Evolutionary conservation across 441 rosid species (phyloP).

Genomic region (Mallotus japonicus): DNA sequence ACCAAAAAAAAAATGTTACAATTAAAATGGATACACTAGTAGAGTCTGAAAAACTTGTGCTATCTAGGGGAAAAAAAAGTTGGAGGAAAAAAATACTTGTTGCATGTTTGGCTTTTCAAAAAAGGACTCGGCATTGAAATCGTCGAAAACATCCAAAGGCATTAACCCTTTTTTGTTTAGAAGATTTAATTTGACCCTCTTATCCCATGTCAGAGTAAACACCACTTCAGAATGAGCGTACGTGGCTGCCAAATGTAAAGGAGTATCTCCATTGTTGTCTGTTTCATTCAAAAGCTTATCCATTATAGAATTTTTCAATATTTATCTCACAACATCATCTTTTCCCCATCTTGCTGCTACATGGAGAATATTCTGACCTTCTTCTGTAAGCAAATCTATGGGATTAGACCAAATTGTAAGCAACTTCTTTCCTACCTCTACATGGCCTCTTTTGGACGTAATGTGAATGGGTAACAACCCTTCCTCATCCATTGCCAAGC

Average conservation of each 20-base stretch:
- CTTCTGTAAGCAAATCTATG: too few relatives aligned
- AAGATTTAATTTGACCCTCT: background rate
- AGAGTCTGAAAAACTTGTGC: background rate
- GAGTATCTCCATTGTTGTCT: conserved; percentile 35
- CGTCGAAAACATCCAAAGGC: conserved; percentile 16
- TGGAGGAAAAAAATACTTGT: background rate
- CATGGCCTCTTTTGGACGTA: too few relatives aligned
- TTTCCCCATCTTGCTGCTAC: too few relatives aligned
- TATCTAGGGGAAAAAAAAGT: background rate
- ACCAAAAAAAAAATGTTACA: background rate
- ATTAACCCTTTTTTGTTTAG: conserved; percentile 17
- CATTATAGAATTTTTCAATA: background rate
- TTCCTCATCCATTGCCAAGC: background rate
- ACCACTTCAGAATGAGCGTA: background rate
- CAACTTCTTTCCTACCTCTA: too few relatives aligned
- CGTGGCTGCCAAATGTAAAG: conserved; percentile 36
- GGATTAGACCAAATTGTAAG: background rate
- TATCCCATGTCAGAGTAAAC: background rate
- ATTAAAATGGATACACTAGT: background rate
- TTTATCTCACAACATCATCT: background rate
- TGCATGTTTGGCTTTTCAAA: background rate
- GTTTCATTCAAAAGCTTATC: conserved; percentile 20
- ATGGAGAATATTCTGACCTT: too few relatives aligned
- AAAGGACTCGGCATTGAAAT: background rate
- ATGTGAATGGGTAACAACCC: conserved; percentile 21